Conservation (phyloP, 2,329 filamentous ascomycete species). For the Ophiostoma australiae region DNA sequence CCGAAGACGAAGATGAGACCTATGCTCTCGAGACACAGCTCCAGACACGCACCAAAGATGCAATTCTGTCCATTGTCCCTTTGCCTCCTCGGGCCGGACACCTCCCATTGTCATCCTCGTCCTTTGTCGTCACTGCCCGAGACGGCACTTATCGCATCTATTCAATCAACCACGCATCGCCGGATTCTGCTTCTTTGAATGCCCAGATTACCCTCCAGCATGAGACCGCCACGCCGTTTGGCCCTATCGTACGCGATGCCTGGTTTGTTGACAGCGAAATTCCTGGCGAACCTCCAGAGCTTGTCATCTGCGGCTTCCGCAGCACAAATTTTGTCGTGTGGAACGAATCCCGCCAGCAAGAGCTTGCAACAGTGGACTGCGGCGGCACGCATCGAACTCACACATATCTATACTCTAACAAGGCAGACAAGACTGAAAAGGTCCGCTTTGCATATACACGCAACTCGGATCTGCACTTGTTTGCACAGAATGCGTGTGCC, state of each 20-base stretch:
- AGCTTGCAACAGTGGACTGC: constrained; percentile 69
- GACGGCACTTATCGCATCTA: constrained; percentile 72
- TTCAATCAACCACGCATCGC: constrained; percentile 29
- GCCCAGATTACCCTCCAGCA: constrained; percentile 52
- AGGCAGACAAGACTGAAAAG: constrained; percentile 31
- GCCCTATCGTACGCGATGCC: constrained; percentile 69
- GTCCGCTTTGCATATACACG: constrained; percentile 69
- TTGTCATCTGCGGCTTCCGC: constrained; percentile 76
- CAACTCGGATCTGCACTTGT: constrained; percentile 51
- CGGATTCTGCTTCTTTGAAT: neutral
- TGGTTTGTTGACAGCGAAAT: constrained; percentile 46
- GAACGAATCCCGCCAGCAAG: constrained; percentile 66
- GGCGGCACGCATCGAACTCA: constrained; percentile 81
- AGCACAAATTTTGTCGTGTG: constrained; percentile 75
- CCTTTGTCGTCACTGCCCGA: constrained; percentile 67
- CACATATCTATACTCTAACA: constrained; percentile 41
- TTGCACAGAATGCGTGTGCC: constrained; percentile 38
- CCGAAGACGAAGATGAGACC: neutral
- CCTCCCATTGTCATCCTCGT: constrained; percentile 37
- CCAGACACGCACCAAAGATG: constrained; percentile 33
- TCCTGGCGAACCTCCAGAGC: constrained; percentile 44
- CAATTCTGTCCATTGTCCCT: constrained; percentile 62
- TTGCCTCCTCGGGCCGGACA: constrained; percentile 36
- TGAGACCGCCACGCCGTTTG: constrained; percentile 63
- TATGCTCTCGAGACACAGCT: constrained; percentile 30